Conservation (phyloP, 108 stramenopile species). For the Mediolabrus comicus region DNA sequence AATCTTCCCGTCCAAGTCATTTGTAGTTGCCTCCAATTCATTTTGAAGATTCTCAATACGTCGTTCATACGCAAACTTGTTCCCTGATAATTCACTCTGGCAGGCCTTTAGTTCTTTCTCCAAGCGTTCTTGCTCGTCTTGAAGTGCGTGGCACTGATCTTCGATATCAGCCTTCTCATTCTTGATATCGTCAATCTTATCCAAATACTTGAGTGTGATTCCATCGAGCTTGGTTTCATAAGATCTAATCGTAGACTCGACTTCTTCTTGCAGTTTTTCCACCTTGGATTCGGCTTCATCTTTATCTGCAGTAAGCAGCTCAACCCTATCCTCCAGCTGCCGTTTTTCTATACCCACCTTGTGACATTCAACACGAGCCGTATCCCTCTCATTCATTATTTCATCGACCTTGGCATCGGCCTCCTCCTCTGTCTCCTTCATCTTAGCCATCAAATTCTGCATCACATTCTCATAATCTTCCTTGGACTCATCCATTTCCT, state of each 20-base stretch:
- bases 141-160: conserved; percentile 25
- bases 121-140: conserved; percentile 30
- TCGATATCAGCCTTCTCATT: conserved; percentile 38
- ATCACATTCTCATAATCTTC: conserved; percentile 46
- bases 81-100: conserved; percentile 35
- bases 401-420: conserved; percentile 19
- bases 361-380: conserved; percentile 17
- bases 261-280: conserved; percentile 26
- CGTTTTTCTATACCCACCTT: conserved; percentile 29
- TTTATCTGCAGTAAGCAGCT: conserved; percentile 36
- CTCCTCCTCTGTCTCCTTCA: conserved; percentile 36
- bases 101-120: conserved; percentile 10
- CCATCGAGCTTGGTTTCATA: conserved; percentile 45
- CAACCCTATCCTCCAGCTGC: conserved; percentile 30
- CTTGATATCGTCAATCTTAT: conserved; percentile 34
- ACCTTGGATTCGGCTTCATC: conserved; percentile 28
- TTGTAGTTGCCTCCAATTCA: conserved; percentile 28
- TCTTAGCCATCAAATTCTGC: conserved; percentile 41
- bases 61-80: conserved; percentile 41
- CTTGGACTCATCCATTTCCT: conserved; percentile 25
- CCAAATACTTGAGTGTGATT: conserved; percentile 43
- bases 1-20: conserved; percentile 35
- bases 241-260: conserved; percentile 33
- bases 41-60: conserved; percentile 48
- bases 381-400: conserved; percentile 21